Evolutionary conservation across 2,329 filamentous ascomycete genomes (phyloP), one percentile per base, ranked within the genome.

Genomic region (Apiospora malaysiana): DNA sequence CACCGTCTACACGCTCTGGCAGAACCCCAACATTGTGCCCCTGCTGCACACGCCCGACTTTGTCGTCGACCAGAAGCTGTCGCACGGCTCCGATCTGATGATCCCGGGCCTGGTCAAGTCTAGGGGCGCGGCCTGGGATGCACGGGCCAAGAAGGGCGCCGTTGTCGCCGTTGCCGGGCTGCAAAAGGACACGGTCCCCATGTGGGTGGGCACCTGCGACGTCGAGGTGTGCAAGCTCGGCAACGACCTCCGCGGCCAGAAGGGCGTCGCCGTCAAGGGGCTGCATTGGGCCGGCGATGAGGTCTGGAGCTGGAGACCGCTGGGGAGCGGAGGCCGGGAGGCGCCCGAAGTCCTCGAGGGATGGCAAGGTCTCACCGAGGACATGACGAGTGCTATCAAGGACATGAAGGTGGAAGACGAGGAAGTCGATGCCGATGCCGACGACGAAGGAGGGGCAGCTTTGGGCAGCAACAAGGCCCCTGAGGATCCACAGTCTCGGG

Each of bases 211-310:
- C 0, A 81, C 87, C n/a, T 92, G 90, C 66, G 66, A 68, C 18
- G 16, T 68, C 23, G 66, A 68, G 2, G 66, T 68, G 8, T 21
- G 14, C 16, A 21, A 43, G 25, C 25, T 68, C 3, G 66, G 66
- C 0, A 47, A 37, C 12, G 66, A 68, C 25, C 43, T 68, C 1
- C 66, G 66, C 8, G 66, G 66, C 16, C 66, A 68, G 66, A 91
- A 89, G 76, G 91, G 91, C 0, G 87, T 89, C 80, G 91, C 90
- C 1, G 89, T 92, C 12, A 85, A 88, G 73, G 90, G 88, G 4
- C 81, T 92, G 67, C 90, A 92, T 76, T 92, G 91, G 90, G 85
- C 86, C 72, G 90, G 90, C 1, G 91, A 93, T 80, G 91, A 93
- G 80, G 77, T 92, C n/a, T 92, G 90, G 89, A 83, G 83, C 5